phyloP scores from a whole-genome alignment of 2,329 filamentous ascomycete genomes.

The Aphanocladium album region DNA sequence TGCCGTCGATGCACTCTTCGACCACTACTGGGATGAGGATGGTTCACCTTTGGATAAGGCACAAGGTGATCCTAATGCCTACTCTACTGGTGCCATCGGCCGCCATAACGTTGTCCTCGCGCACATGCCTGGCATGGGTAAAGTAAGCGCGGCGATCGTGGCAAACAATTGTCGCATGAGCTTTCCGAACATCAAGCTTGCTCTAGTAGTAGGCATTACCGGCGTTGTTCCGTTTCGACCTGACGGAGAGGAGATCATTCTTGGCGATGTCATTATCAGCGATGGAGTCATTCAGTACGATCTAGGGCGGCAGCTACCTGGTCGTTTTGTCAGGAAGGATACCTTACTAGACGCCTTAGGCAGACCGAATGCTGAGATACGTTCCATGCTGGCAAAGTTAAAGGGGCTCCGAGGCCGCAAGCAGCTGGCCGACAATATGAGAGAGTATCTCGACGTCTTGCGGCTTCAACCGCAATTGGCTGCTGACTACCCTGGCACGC shows the following conservation, averaged over 20 bases:
- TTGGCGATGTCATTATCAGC: slow-evolving; percentile 28
- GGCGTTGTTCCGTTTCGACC: slow-evolving; percentile 18
- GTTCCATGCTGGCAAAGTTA: slow-evolving; percentile 21
- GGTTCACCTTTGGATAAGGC: slow-evolving; percentile 17
- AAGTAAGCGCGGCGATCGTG: slow-evolving; percentile 18
- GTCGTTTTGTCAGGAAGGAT: slow-evolving; percentile 20
- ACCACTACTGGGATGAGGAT: slow-evolving; percentile 15
- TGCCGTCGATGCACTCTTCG: slow-evolving; percentile 19
- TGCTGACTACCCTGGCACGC: slow-evolving; percentile 22
- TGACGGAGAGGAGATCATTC: slow-evolving; percentile 16
- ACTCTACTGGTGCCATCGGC: slow-evolving; percentile 22
- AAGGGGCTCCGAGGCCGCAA: slow-evolving; percentile 16
- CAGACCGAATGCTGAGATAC: slow-evolving; percentile 18
- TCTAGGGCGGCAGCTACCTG: slow-evolving; percentile 21
- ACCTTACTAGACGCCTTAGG: slow-evolving; percentile 16
- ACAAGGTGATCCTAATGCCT: slow-evolving; percentile 23
- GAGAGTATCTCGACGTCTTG: slow-evolving; percentile 9
- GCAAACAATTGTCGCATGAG: slow-evolving; percentile 13
- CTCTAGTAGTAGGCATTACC: slow-evolving; percentile 18
- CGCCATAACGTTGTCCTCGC: slow-evolving; percentile 26
- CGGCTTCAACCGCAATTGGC: neutral
- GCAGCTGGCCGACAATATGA: slow-evolving; percentile 10
- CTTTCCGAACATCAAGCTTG: slow-evolving; percentile 19
- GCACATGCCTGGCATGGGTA: slow-evolving; percentile 26
- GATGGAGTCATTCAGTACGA: slow-evolving; percentile 26